A percentile compares a stretch with the other conserved stretches of the same genome.
These are phyloP conservation scores for Cubamyces lactineus DNA, from an alignment of 768 basidiomycete genomes.

Conservation along the genomic window DNA sequence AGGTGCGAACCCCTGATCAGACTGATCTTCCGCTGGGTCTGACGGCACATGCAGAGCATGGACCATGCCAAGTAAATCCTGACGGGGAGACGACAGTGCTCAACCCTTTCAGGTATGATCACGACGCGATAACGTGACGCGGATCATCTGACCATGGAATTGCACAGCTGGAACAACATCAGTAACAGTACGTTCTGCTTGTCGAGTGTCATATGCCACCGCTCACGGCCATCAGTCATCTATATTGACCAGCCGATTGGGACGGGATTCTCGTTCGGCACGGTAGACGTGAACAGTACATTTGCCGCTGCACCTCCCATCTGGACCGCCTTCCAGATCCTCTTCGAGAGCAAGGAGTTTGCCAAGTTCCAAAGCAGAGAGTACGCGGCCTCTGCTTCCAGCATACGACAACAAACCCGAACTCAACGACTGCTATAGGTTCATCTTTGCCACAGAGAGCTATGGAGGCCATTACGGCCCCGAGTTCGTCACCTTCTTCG, in stretches of 20 bases:
- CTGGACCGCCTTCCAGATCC: slow-evolving; percentile 65
- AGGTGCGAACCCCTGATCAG: slow-evolving; percentile 38
- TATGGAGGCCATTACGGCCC: slow-evolving; percentile 74
- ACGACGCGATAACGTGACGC: too few relatives aligned
- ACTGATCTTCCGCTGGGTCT: too few relatives aligned
- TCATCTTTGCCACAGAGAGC: slow-evolving; percentile 66
- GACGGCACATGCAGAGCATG: slow-evolving; percentile 48
- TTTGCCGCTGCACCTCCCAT: slow-evolving; percentile 57
- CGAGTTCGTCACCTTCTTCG: slow-evolving; percentile 64
- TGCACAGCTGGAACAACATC: slow-evolving; percentile 63
- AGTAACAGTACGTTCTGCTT: slow-evolving; percentile 57
- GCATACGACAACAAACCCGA: neutral
- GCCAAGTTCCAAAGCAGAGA: slow-evolving; percentile 55
- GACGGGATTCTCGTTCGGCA: slow-evolving; percentile 65
- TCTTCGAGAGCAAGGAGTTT: slow-evolving; percentile 61
- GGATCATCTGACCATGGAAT: too few relatives aligned
- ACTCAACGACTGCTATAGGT: slow-evolving; percentile 40
- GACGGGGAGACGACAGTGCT: slow-evolving; percentile 54
- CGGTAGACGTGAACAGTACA: slow-evolving; percentile 59
- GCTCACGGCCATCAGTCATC: slow-evolving; percentile 48
- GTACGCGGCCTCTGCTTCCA: slow-evolving; percentile 33
- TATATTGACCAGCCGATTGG: slow-evolving; percentile 75
- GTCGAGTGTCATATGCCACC: neutral
- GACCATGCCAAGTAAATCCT: slow-evolving; percentile 62
- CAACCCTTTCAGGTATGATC: slow-evolving; percentile 60